These are phyloP conservation scores for Cylindrodendrum hubeiense DNA, from an alignment of 2,329 filamentous ascomycete genomes.

Conservation along the genomic window DNA sequence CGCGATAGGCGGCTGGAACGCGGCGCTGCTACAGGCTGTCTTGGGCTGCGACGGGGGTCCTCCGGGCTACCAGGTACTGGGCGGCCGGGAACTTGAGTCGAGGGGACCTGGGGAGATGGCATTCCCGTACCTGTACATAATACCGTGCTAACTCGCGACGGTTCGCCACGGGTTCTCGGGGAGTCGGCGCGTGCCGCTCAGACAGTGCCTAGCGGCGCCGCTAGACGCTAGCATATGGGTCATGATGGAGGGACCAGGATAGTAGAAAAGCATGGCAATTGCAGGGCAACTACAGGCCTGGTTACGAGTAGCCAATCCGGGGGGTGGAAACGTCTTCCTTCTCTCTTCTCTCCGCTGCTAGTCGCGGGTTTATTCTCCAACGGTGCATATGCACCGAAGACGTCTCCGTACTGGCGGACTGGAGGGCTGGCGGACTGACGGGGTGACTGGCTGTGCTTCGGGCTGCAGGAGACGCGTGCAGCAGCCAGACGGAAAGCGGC, in stretches of 20 bases:
- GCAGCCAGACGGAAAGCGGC: neutral
- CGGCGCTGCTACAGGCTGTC: neutral
- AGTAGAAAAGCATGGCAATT: no score
- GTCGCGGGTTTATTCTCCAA: neutral
- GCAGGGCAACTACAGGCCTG: neutral
- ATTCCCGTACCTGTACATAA: neutral
- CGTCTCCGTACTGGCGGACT: neutral
- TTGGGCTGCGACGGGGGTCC: no score
- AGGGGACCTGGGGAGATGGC: neutral
- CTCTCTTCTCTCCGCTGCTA: neutral
- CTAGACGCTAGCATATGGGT: no score
- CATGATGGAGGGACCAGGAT: no score
- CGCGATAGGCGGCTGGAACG: neutral
- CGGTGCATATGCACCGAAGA: neutral
- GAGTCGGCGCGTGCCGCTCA: conserved; percentile 2
- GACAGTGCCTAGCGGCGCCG: conserved; percentile 3
- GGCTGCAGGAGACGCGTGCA: neutral
- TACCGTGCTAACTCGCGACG: neutral
- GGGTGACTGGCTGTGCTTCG: neutral
- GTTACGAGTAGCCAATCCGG: neutral
- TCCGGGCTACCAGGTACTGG: no score
- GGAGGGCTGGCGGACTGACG: no score
- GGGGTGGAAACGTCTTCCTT: neutral
- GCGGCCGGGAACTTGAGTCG: neutral
- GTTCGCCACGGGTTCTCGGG: neutral